phyloP scores from a whole-genome alignment of 2,329 filamentous ascomycete genomes.

The Exserohilum turcica region DNA sequence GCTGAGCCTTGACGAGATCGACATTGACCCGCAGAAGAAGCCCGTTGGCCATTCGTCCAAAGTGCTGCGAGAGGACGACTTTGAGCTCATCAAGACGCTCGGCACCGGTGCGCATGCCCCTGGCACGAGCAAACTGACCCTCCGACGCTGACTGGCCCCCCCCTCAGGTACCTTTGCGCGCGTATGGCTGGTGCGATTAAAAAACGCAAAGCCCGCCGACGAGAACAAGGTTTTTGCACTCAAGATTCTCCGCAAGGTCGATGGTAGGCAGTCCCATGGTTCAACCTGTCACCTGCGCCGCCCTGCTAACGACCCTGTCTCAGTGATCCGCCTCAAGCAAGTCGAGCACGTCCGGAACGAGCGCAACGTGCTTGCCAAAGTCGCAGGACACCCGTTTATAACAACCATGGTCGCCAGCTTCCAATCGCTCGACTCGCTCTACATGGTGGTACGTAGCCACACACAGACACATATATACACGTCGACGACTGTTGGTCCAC shows the following conservation, averaged over 20 bases:
- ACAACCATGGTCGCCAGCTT: constrained; percentile 79
- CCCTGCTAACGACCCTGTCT: constrained; percentile 25
- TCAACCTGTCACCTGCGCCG: constrained; percentile 9
- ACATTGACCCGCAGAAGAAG: constrained; percentile 52
- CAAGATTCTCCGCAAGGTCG: constrained; percentile 73
- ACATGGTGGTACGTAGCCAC: constrained; percentile 66
- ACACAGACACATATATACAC: constrained; percentile 25
- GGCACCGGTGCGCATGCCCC: constrained; percentile 65
- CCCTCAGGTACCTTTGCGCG: constrained; percentile 75
- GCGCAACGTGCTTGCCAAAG: constrained; percentile 75
- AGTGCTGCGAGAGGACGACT: constrained; percentile 62
- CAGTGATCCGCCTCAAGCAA: constrained; percentile 81
- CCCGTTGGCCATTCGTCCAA: constrained; percentile 55
- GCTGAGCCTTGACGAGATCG: constrained; percentile 51
- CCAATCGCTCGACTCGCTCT: constrained; percentile 76
- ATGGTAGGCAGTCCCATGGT: constrained; percentile 46
- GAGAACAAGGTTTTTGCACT: constrained; percentile 74
- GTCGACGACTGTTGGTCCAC: neutral
- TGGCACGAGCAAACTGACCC: neutral
- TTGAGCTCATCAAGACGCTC: constrained; percentile 74
- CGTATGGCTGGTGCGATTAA: constrained; percentile 76
- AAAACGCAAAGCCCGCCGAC: constrained; percentile 58
- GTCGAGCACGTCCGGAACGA: constrained; percentile 87
- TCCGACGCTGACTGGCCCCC: constrained; percentile 23
- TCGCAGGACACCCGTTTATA: constrained; percentile 82